Percentiles rank a stretch among this genome's conserved stretches.
These are phyloP conservation scores for Escallonia herrerae DNA, from an alignment of 129 eudicot genomes.

Conservation along the genomic window DNA sequence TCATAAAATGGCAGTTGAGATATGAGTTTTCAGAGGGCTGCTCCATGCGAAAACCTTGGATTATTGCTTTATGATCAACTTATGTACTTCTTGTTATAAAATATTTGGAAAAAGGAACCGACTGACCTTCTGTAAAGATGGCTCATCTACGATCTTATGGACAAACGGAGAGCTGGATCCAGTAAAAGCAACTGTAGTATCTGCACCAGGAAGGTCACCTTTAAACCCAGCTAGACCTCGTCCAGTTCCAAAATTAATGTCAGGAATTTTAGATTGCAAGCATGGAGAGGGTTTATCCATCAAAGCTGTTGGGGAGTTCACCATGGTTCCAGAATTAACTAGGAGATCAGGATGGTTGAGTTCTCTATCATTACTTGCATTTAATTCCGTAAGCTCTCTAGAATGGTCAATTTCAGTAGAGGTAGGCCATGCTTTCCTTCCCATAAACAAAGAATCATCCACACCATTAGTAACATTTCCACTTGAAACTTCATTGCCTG, in stretches of 20 bases:
- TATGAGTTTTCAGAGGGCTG: neutral
- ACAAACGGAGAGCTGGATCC: constrained; percentile 18
- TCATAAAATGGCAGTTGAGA: neutral
- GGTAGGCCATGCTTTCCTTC: constrained; percentile 18
- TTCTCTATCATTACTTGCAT: constrained; percentile 14
- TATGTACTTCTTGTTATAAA: neutral
- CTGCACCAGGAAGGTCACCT: constrained; percentile 14
- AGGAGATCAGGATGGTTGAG: constrained; percentile 7
- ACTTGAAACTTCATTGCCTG: constrained; percentile 15
- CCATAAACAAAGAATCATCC: constrained; percentile 11
- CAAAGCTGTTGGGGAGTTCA: constrained; percentile 12
- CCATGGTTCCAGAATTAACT: constrained; percentile 13
- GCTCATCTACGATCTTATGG: constrained; percentile 17
- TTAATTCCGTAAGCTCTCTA: constrained; percentile 15
- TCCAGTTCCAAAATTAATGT: constrained; percentile 8
- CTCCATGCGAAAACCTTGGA: neutral
- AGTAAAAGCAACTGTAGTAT: constrained; percentile 7
- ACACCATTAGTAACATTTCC: constrained; percentile 5
- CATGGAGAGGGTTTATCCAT: constrained; percentile 12
- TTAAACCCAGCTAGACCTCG: constrained; percentile 4
- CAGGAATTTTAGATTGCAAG: constrained; percentile 8
- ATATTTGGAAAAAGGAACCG: constrained; percentile 2
- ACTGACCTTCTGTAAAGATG: constrained; percentile 38
- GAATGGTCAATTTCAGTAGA: constrained; percentile 5
- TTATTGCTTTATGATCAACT: neutral